A percentile compares a stretch with the other conserved stretches of the same genome.
phyloP scores from a whole-genome alignment of 1,284 basidiomycete genomes.

The Leccinum griseonigrum region DNA sequence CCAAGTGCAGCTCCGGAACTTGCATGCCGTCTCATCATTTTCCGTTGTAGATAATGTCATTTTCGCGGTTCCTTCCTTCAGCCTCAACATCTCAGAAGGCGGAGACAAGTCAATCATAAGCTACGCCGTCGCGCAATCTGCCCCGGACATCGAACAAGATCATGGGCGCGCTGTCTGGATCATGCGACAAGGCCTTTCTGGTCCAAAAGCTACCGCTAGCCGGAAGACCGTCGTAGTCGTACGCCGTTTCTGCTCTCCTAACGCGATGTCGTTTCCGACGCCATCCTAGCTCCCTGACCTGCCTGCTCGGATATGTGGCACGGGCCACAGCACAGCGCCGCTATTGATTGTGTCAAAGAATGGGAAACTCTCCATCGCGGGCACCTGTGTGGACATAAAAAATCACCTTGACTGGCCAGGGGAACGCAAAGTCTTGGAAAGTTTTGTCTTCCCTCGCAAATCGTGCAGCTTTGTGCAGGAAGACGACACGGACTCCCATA shows the following conservation, averaged over 20 bases:
- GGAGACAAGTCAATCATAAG: constrained; percentile 44
- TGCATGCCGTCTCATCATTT: constrained; percentile 66
- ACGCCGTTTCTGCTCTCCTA: constrained; percentile 23
- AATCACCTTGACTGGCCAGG: constrained; percentile 32
- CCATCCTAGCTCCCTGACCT: constrained; percentile 43
- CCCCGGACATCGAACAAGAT: constrained; percentile 43
- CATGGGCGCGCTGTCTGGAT: constrained; percentile 53
- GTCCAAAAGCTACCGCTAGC: constrained; percentile 36
- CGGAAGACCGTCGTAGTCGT: constrained; percentile 46
- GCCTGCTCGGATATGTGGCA: constrained; percentile 44
- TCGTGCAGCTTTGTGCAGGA: constrained; percentile 44
- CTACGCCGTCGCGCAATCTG: constrained; percentile 51
- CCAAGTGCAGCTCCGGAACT: constrained; percentile 52
- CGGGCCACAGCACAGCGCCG: constrained; percentile 39
- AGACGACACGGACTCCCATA: not conserved
- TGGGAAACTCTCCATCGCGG: constrained; percentile 46
- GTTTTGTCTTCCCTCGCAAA: constrained; percentile 44
- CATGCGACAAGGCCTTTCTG: constrained; percentile 57
- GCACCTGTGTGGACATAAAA: constrained; percentile 43
- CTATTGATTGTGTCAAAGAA: constrained; percentile 46
- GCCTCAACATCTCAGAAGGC: constrained; percentile 37
- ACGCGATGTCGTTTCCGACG: constrained; percentile 16
- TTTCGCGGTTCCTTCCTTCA: constrained; percentile 59
- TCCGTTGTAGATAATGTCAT: constrained; percentile 60
- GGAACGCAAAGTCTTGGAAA: constrained; percentile 36